These are phyloP conservation scores for Colletotrichum sp. DNA, from an alignment of 2,329 filamentous ascomycete genomes.

Conservation along the genomic window DNA sequence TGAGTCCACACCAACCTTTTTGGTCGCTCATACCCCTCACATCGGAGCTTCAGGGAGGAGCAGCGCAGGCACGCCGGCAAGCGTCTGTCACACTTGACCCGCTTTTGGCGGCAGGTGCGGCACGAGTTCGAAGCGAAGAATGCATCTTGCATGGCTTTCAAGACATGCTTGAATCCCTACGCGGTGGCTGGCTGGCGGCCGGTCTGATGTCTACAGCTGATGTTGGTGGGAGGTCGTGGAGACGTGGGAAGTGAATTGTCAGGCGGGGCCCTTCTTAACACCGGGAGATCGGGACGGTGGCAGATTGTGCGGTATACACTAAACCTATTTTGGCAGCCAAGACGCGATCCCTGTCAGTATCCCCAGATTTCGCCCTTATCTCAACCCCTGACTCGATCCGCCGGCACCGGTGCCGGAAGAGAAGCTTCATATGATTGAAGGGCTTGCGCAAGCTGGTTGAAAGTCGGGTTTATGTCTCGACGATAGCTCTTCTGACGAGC, in stretches of 20 bases:
- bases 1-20: constrained; percentile 12
- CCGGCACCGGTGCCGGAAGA: neutral
- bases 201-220: neutral
- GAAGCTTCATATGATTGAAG: neutral
- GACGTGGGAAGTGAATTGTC: neutral
- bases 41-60: constrained; percentile 12
- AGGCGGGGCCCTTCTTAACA: neutral
- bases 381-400: neutral
- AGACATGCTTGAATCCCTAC: neutral
- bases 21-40: constrained; percentile 5
- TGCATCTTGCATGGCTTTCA: constrained; percentile 4
- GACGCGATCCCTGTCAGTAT: constrained; percentile 9
- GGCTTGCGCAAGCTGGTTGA: neutral
- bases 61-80: constrained; percentile 8
- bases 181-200: neutral
- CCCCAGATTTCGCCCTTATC: constrained; percentile 6
- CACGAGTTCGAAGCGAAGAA: constrained; percentile 10
- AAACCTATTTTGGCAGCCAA: constrained; percentile 7
- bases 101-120: constrained; percentile 14
- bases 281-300: neutral
- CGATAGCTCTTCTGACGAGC: neutral
- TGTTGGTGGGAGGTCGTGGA: neutral
- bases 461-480: neutral
- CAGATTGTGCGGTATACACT: neutral
- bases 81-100: constrained; percentile 15